Evolutionary conservation across 257 asterid species (phyloP).

Genomic region (Gardenia jasminoides): DNA sequence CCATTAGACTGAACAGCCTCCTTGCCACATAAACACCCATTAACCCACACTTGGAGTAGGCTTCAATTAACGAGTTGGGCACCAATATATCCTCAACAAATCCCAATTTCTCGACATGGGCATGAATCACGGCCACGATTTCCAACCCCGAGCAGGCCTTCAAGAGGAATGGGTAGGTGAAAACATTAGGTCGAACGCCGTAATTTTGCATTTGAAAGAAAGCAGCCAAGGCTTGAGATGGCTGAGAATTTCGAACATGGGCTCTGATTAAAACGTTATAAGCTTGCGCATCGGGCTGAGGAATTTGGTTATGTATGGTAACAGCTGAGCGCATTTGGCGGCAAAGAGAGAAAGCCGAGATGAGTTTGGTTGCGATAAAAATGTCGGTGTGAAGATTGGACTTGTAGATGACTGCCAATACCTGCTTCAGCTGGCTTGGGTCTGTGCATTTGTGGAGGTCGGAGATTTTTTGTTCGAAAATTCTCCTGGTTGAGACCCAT

Average conservation of each 20-base stretch:
- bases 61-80: slow-evolving; percentile 66
- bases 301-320: slow-evolving; percentile 53
- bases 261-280: slow-evolving; percentile 60
- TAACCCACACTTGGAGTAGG: slow-evolving; percentile 59
- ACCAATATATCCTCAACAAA: slow-evolving; percentile 51
- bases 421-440: slow-evolving; percentile 51
- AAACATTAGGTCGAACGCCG: slow-evolving; percentile 60
- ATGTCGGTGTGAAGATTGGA: slow-evolving; percentile 58
- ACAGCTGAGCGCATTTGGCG: slow-evolving; percentile 47
- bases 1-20: slow-evolving; percentile 49
- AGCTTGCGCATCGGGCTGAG: slow-evolving; percentile 42
- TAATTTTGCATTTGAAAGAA: slow-evolving; percentile 46
- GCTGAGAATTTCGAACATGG: slow-evolving; percentile 40
- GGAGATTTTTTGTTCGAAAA: slow-evolving; percentile 53
- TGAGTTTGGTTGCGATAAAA: slow-evolving; percentile 59
- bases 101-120: slow-evolving; percentile 57
- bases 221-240: slow-evolving; percentile 43
- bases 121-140: slow-evolving; percentile 50
- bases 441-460: slow-evolving; percentile 68
- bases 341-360: slow-evolving; percentile 62
- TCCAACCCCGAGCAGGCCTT: slow-evolving; percentile 54
- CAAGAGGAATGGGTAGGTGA: slow-evolving; percentile 58
- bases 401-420: slow-evolving; percentile 65
- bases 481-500: slow-evolving; percentile 59
- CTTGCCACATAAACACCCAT: slow-evolving; percentile 46